Conservation (phyloP, 441 rosid species). For the Isatis lusitanica region DNA sequence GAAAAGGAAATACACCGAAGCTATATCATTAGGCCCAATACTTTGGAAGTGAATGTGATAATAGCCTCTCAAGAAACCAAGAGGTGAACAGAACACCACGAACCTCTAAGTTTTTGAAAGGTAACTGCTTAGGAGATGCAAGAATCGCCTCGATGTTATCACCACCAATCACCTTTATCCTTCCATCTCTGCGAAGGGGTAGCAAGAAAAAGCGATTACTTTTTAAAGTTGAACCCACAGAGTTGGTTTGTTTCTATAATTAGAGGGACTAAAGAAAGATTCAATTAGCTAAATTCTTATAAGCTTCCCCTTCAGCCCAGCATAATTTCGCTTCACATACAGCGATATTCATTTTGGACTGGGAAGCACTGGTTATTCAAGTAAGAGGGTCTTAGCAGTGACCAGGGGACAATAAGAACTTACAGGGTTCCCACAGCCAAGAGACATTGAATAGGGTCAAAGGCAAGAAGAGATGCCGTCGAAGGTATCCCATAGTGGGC, state of each 20-base stretch:
- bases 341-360: not conserved
- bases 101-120: slow-evolving; percentile 67
- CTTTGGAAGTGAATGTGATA: not conserved
- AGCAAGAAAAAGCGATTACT: slow-evolving; percentile 20
- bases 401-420: slow-evolving; percentile 32
- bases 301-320: not conserved
- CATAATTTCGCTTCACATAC: not conserved
- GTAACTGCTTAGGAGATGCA: slow-evolving; percentile 55
- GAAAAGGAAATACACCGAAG: not conserved
- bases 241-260: not conserved
- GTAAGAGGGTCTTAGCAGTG: not conserved
- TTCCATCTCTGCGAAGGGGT: slow-evolving; percentile 52
- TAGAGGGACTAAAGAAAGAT: not conserved
- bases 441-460: slow-evolving; percentile 61
- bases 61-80: slow-evolving; percentile 19
- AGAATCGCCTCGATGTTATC: slow-evolving; percentile 64
- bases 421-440: slow-evolving; percentile 72
- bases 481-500: slow-evolving; percentile 69
- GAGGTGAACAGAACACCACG: slow-evolving; percentile 26
- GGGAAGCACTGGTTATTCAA: not conserved
- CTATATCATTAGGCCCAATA: slow-evolving; percentile 13
- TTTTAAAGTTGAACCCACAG: not conserved
- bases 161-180: slow-evolving; percentile 71
- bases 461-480: slow-evolving; percentile 61
- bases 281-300: not conserved